phyloP scores from a whole-genome alignment of 441 rosid species.

The Adansonia rubrostipa region DNA sequence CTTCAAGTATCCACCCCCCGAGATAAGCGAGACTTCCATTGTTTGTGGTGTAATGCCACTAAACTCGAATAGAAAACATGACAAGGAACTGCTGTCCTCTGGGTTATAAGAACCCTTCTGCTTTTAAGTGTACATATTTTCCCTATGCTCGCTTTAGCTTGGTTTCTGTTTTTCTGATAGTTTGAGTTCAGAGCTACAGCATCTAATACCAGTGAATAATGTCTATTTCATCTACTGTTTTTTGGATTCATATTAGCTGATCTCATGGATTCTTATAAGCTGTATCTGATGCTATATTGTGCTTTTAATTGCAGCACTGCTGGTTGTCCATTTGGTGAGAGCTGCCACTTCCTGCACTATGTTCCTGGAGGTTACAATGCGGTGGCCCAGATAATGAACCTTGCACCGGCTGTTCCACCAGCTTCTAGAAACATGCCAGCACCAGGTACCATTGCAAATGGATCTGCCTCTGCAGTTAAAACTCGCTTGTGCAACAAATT shows the following conservation, averaged over 20 bases:
- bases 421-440: constrained; percentile 44
- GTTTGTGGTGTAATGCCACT: not conserved
- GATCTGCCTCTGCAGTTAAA: constrained; percentile 52
- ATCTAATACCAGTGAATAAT: not conserved
- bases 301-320: constrained; percentile 59
- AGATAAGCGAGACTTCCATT: not conserved
- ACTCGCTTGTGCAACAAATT: constrained; percentile 69
- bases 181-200: not conserved
- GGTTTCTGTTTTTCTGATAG: not conserved
- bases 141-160: not conserved
- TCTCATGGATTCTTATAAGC: not conserved
- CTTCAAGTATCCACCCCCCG: not conserved
- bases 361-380: constrained; percentile 82
- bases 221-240: too few species aligned
- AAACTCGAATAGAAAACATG: not conserved
- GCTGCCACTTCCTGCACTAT: constrained; percentile 82
- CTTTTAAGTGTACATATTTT: not conserved
- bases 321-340: constrained; percentile 90
- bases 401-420: constrained; percentile 44
- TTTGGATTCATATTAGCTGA: not conserved
- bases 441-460: constrained; percentile 41
- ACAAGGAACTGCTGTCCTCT: not conserved
- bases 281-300: constrained; percentile 19
- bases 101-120: not conserved
- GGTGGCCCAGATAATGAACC: constrained; percentile 72